Conservation (phyloP, 73 alveolate genomes). For the Tetrahymena malaccensis region DNA sequence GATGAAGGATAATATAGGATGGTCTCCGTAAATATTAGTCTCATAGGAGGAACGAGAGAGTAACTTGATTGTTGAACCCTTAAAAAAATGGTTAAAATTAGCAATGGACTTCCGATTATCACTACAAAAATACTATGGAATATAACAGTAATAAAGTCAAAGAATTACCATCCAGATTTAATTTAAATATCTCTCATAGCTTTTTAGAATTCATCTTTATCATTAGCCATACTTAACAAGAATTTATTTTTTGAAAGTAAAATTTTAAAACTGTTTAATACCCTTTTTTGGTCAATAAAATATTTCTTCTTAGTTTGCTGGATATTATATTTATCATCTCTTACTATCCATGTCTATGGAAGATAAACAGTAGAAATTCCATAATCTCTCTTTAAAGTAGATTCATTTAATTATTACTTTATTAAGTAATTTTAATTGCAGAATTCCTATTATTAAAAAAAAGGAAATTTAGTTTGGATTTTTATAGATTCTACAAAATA, state of each 20-base stretch:
- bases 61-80: neutral
- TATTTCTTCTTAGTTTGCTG: neutral
- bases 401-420: neutral
- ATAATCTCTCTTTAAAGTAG: conserved; percentile 2
- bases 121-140: neutral
- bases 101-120: neutral
- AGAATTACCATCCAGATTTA: neutral
- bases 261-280: neutral
- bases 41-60: neutral
- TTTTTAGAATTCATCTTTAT: neutral
- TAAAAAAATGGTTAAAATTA: neutral
- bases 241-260: neutral
- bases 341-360: conserved; percentile 11
- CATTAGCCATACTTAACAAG: neutral
- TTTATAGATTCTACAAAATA: no score
- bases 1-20: conserved; percentile 1
- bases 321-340: conserved; percentile 11
- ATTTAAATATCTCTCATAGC: neutral
- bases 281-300: neutral
- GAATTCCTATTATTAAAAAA: neutral
- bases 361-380: conserved; percentile 1
- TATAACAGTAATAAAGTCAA: neutral
- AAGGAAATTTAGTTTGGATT: neutral
- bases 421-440: conserved; percentile 7
- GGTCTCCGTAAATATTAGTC: neutral